These are phyloP conservation scores for Diaporthe sp. DNA, from an alignment of 2,329 filamentous ascomycete species.

Conservation along the genomic window DNA sequence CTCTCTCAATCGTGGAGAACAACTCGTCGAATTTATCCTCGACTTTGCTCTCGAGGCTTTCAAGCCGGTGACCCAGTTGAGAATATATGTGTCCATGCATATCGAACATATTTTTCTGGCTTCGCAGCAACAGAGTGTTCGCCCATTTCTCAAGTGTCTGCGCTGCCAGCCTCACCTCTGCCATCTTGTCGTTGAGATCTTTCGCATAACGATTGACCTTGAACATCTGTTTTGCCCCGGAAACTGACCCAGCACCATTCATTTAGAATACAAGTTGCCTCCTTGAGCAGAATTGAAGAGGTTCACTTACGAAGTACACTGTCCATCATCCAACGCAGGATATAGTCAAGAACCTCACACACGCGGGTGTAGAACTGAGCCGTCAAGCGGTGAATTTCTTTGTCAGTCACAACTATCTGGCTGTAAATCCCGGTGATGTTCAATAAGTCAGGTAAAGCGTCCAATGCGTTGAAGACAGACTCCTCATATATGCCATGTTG, in stretches of 20 bases:
- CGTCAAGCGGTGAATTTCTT: neutral
- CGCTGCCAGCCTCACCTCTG: neutral
- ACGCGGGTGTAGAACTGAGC: neutral
- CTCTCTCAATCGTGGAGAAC: neutral
- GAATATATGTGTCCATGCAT: neutral
- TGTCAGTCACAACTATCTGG: neutral
- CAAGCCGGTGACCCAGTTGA: neutral
- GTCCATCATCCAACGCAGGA: neutral
- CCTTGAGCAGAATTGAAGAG: neutral
- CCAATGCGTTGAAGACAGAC: neutral
- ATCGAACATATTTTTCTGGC: neutral
- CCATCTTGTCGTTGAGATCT: constrained; percentile 1
- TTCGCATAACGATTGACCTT: neutral
- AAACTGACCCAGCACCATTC: neutral
- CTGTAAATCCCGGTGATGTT: neutral
- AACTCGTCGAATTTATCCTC: neutral
- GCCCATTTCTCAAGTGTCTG: neutral
- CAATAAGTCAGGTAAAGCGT: neutral
- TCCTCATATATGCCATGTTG: neutral
- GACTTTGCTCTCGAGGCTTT: neutral
- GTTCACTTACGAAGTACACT: neutral
- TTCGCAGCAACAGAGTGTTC: neutral
- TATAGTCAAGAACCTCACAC: neutral
- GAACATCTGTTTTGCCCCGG: neutral
- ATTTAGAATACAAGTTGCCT: neutral